Conservation (phyloP, 352 stramenopile genomes). For the Albugo laibachii region DNA sequence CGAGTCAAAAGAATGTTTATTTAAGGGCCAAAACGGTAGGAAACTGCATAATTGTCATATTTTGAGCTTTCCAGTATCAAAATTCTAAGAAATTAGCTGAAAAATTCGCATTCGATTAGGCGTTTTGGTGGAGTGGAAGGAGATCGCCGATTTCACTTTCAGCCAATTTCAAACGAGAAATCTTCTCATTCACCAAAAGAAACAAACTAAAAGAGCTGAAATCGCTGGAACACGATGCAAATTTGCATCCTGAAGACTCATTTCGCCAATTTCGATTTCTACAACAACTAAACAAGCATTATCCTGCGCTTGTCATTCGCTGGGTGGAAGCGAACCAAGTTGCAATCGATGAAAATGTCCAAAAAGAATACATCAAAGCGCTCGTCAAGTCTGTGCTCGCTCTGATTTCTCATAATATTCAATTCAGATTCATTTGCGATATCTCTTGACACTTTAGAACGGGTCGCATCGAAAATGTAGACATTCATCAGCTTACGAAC, state of each 20-base stretch:
- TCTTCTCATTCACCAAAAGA: slow-evolving; percentile 66
- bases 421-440: background rate
- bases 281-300: slow-evolving; percentile 74
- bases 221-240: slow-evolving; percentile 62
- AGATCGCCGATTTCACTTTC: no score
- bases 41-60: no score
- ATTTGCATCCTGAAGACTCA: slow-evolving; percentile 46
- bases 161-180: background rate
- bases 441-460: slow-evolving; percentile 14
- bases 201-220: slow-evolving; percentile 69
- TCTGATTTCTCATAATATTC: background rate
- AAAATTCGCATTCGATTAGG: no score
- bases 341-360: slow-evolving; percentile 48
- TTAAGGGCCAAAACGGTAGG: no score
- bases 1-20: no score
- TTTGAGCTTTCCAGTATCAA: no score
- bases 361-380: slow-evolving; percentile 82
- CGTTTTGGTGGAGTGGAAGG: no score
- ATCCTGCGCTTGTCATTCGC: slow-evolving; percentile 63
- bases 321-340: slow-evolving; percentile 72
- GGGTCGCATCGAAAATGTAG: slow-evolving; percentile 53
- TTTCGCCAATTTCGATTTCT: slow-evolving; percentile 65
- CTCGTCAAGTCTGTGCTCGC: slow-evolving; percentile 39
- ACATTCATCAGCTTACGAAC: slow-evolving; percentile 37
- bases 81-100: no score